phyloP scores from a whole-genome alignment of 2,329 filamentous ascomycete species.

The Aquanectria penicillioides region DNA sequence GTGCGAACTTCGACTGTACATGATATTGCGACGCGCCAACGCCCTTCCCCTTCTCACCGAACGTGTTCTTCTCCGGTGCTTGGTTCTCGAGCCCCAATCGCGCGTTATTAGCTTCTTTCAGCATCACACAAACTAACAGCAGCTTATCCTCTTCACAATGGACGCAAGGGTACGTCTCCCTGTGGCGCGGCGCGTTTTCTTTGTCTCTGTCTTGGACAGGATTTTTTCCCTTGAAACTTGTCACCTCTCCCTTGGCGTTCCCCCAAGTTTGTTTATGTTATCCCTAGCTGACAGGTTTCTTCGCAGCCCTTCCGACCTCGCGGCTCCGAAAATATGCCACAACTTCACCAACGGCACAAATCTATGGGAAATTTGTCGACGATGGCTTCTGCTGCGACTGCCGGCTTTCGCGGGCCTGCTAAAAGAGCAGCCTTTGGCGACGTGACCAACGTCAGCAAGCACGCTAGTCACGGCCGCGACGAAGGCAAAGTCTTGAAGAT shows the following conservation, averaged over 20 bases:
- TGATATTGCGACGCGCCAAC: conserved; percentile 24
- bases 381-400: conserved; percentile 38
- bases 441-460: conserved; percentile 74
- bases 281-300: conserved; percentile 27
- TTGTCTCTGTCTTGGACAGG: conserved; percentile 13
- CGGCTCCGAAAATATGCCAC: conserved; percentile 60
- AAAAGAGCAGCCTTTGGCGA: conserved; percentile 87
- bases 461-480: conserved; percentile 43
- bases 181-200: conserved; percentile 18
- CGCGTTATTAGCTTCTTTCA: conserved; percentile 34
- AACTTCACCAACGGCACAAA: conserved; percentile 83
- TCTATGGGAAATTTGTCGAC: conserved; percentile 70
- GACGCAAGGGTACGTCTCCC: conserved; percentile 48
- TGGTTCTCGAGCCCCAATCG: conserved; percentile 29
- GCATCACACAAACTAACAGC: conserved; percentile 22
- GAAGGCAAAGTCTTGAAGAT: conserved; percentile 50
- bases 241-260: conserved; percentile 30
- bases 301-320: conserved; percentile 53
- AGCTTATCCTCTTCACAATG: conserved; percentile 41
- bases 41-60: neutral
- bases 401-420: conserved; percentile 56
- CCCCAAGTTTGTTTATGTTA: conserved; percentile 17
- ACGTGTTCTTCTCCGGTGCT: conserved; percentile 8
- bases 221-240: conserved; percentile 4
- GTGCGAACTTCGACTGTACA: conserved; percentile 17